Base-by-base conservation (phyloP, 169 alveolate genomes). In the Cryptosporidium meleagridis region DNA sequence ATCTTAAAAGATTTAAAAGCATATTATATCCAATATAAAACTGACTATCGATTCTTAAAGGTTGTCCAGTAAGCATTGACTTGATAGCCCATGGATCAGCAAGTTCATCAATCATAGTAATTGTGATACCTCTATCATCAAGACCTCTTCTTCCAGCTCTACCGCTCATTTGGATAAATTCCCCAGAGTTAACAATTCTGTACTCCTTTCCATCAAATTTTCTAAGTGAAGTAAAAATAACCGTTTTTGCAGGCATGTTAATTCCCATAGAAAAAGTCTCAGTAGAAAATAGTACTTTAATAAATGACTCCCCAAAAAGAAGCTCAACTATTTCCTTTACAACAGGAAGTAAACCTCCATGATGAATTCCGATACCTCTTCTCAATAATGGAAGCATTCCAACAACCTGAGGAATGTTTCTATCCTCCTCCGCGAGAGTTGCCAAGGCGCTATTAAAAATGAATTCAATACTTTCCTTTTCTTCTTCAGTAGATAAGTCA, bases 161-260 rank as follows among this genome's bases (percentile, higher is more conserved):
- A 23, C 99, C 98, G 37, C 97, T 96, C 98, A 98, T 97, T 92
- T 97, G 97, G 44, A 97, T 96, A 91, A 97, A 98, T 91, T 97
- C 99, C 37, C 99, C 98, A 16, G 99, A 98, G 62, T 96, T 93
- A n/a, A 98, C 93, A 94, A 96, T 95, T 70, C 98, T 92, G 71
- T 93, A 96, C 52, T 93, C 94, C 58, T 96, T 95, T 21, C 99
- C 99, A 93, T 97, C 99, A 94, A 95, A 98, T 94, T 97, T 97
- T 91, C 96, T 96, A 48, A 97, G 95, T 29, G 93, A 91, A 3
- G 99, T 97, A 93, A 98, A 98, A 8, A 98, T 99, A 12, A 98
- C 99, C 29, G 99, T 97, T 91, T 97, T 97, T 2, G 99, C 99
- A 48, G 99, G 99, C 99, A 98, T 98, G 91, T 98, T 98, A 69